Conservation (phyloP, 2,329 filamentous ascomycete genomes). For the Ophiosphaerella herpotricha region DNA sequence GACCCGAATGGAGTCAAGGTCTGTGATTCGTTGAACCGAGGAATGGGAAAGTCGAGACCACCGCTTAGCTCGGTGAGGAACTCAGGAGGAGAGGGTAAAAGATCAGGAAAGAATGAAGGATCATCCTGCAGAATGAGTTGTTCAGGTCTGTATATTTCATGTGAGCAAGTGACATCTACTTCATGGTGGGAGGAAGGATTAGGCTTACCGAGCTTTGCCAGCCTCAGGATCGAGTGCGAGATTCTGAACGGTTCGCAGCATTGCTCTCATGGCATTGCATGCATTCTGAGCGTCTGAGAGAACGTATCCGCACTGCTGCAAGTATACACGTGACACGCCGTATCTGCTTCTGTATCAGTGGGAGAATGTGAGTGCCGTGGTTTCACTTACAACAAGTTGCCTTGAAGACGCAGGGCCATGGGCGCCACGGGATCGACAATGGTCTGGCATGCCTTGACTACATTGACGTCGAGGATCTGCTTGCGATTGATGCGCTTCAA, state of each 20-base stretch:
- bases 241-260: slow-evolving; percentile 63
- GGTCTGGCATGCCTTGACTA: slow-evolving; percentile 84
- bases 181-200: background rate
- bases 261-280: slow-evolving; percentile 71
- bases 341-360: slow-evolving; percentile 34
- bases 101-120: slow-evolving; percentile 74
- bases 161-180: slow-evolving; percentile 3
- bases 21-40: slow-evolving; percentile 43
- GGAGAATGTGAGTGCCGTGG: background rate
- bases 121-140: slow-evolving; percentile 82
- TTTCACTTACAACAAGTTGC: slow-evolving; percentile 72
- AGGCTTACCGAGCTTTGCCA: slow-evolving; percentile 70
- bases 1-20: slow-evolving; percentile 42
- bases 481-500: slow-evolving; percentile 79
- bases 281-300: slow-evolving; percentile 78
- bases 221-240: slow-evolving; percentile 71
- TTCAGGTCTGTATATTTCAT: slow-evolving; percentile 61
- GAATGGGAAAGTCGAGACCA: slow-evolving; percentile 40
- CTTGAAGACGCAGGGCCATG: slow-evolving; percentile 86
- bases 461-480: slow-evolving; percentile 84
- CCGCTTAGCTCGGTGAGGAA: slow-evolving; percentile 53
- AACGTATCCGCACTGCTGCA: slow-evolving; percentile 85
- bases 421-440: slow-evolving; percentile 85
- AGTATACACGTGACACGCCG: slow-evolving; percentile 82
- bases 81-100: slow-evolving; percentile 64